Evolutionary conservation across 1,284 basidiomycete species (phyloP).

Genomic region (Ustilago loliicola): DNA sequence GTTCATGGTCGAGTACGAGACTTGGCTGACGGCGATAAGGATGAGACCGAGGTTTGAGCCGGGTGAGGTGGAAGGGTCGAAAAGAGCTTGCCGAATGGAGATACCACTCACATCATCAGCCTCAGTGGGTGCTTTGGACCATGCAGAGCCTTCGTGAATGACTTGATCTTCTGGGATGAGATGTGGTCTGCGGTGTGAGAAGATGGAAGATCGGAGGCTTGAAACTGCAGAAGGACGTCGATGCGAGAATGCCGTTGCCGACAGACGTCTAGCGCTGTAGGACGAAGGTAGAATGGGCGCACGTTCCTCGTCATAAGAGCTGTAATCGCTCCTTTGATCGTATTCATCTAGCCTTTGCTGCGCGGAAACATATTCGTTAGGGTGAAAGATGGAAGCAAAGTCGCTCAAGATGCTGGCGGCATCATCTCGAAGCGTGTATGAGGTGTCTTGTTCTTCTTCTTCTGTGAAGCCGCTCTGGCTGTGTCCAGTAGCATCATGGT

Average conservation of each 20-base stretch:
- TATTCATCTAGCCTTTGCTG: slow-evolving; percentile 38
- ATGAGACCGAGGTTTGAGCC: slow-evolving; percentile 52
- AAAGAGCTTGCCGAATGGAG: slow-evolving; percentile 48
- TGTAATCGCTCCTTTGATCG: slow-evolving; percentile 30
- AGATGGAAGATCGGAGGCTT: slow-evolving; percentile 25
- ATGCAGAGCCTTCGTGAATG: slow-evolving; percentile 25
- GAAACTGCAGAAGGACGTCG: slow-evolving; percentile 34
- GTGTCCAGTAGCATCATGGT: not conserved
- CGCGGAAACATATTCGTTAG: slow-evolving; percentile 45
- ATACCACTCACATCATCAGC: slow-evolving; percentile 34
- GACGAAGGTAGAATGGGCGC: slow-evolving; percentile 23
- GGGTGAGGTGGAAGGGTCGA: slow-evolving; percentile 38
- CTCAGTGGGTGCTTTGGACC: slow-evolving; percentile 27
- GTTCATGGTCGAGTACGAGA: slow-evolving; percentile 73
- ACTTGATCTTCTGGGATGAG: slow-evolving; percentile 30
- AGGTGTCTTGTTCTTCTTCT: slow-evolving; percentile 6
- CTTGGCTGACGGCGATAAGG: slow-evolving; percentile 50
- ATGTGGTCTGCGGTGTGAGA: slow-evolving; percentile 19
- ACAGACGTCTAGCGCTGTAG: slow-evolving; percentile 21
- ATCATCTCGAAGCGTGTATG: slow-evolving; percentile 21
- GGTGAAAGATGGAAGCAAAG: slow-evolving; percentile 50
- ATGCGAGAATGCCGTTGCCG: slow-evolving; percentile 23
- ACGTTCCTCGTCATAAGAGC: slow-evolving; percentile 37
- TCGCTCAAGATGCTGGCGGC: slow-evolving; percentile 42
- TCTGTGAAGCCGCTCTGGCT: slow-evolving; percentile 27